Evolutionary conservation across 164 flowering plant species (phyloP), one percentile per base, ranked within the genome.

Genomic region (Vitis amurensis): DNA sequence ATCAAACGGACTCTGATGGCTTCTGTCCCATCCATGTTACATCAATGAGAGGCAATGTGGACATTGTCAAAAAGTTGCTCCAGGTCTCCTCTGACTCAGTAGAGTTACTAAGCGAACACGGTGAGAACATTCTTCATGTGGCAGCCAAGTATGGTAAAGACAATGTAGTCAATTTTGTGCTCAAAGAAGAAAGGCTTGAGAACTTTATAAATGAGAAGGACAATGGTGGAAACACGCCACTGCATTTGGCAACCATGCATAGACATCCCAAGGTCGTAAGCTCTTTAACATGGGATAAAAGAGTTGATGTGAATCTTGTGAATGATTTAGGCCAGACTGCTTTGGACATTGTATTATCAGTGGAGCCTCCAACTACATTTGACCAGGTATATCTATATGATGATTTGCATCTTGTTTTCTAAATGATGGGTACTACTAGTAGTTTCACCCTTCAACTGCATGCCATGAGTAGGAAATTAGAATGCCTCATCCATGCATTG

Each of bases 201-300:
- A 52, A 11, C 50, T 64, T 75, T 1, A 55, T 71, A 29, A 75
- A 71, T n/a, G 63, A 50, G 48, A 61, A 8, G 12, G 72, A 71
- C 16, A 44, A 30, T 0, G 7, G 50, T 16, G 78, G 75, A 9
- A 71, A 71, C 49, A 76, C 72, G 4, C 72, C 75, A 14, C 57
- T 75, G 60, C 78, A 75, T 67, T 66, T 71, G 52, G 71, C 75
- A 3, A 52, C 72, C 7, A 55, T 56, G 2, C 2, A 57, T 15
- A 15, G 52, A 11, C 77, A 68, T 15, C 57, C 64, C 0, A 17
- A 50, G 27, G 50, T 51, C 15, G 72, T 74, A 4, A 31, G 44
- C 44, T 2, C 6, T 31, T 31, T 31, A 31, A 31, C 44, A 31
- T 31, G 44, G 44, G 44, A 31, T 6, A 31, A 31, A 31, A 31